Evolutionary conservation across 228 moss, liverwort and hornwort genomes (phyloP).

Genomic region (Sphagnum fallax): DNA sequence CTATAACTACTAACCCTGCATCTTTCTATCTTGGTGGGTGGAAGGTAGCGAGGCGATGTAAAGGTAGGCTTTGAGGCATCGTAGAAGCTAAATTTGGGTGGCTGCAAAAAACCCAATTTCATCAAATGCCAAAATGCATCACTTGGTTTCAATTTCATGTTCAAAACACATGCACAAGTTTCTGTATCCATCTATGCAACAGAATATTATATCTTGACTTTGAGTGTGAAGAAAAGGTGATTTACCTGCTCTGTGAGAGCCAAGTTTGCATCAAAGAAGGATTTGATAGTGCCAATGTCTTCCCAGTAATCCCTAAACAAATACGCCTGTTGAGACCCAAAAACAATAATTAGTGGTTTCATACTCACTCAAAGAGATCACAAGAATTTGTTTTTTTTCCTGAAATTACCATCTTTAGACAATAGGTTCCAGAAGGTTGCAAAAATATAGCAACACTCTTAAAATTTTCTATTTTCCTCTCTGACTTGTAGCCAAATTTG

Average conservation of each 20-base stretch:
- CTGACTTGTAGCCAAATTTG: no score
- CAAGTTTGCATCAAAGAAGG: slow-evolving; percentile 95
- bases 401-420: background rate
- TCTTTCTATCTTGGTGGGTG: slow-evolving; percentile 84
- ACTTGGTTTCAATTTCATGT: background rate
- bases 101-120: slow-evolving; percentile 24
- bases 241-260: slow-evolving; percentile 82
- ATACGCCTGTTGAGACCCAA: slow-evolving; percentile 47
- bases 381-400: background rate
- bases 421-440: no score
- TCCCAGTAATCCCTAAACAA: slow-evolving; percentile 98
- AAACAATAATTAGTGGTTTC: background rate
- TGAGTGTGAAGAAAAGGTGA: background rate
- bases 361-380: no score
- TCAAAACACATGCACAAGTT: no score
- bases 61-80: slow-evolving; percentile 84
- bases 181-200: no score
- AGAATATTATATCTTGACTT: no score
- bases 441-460: background rate
- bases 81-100: slow-evolving; percentile 91
- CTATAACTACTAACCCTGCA: slow-evolving; percentile 50
- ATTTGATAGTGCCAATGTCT: slow-evolving; percentile 98
- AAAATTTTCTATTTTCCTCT: background rate
- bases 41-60: slow-evolving; percentile 87
- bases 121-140: background rate